Conservation (phyloP, 108 stramenopile species). For the Skeletonema tropicum region DNA sequence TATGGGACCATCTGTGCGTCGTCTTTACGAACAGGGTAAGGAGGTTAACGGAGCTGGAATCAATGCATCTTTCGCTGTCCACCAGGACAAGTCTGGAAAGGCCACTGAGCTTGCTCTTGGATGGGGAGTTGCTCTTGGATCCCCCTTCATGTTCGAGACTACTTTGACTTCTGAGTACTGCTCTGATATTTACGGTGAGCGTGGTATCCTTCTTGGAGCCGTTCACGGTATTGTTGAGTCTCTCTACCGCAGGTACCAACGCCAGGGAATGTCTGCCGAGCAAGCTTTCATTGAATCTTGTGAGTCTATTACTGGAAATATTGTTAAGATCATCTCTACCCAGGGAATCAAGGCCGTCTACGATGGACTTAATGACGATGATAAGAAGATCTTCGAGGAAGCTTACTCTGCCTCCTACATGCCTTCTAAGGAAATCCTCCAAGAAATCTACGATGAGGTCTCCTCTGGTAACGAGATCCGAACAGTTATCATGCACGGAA, state of each 20-base stretch:
- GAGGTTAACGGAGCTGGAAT: slow-evolving; percentile 97
- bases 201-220: slow-evolving; percentile 96
- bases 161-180: slow-evolving; percentile 95
- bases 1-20: slow-evolving; percentile 98
- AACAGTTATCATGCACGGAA: slow-evolving; percentile 97
- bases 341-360: slow-evolving; percentile 96
- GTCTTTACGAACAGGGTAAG: slow-evolving; percentile 99
- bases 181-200: slow-evolving; percentile 98
- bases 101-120: slow-evolving; percentile 96
- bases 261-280: slow-evolving; percentile 95
- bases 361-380: slow-evolving; percentile 78
- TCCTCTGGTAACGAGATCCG: slow-evolving; percentile 96
- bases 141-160: slow-evolving; percentile 98
- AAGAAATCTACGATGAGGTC: slow-evolving; percentile 99
- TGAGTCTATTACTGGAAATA: slow-evolving; percentile 98
- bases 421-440: slow-evolving; percentile 97
- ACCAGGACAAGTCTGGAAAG: slow-evolving; percentile 94
- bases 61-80: slow-evolving; percentile 96
- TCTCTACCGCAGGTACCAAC: slow-evolving; percentile 95
- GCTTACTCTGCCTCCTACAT: slow-evolving; percentile 96
- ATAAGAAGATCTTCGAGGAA: slow-evolving; percentile 91
- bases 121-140: slow-evolving; percentile 96
- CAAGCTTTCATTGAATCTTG: slow-evolving; percentile 93
- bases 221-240: slow-evolving; percentile 98
- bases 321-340: slow-evolving; percentile 96